phyloP scores from a whole-genome alignment of 805 yeast genomes.

The Wickerhamiella nectarea region DNA sequence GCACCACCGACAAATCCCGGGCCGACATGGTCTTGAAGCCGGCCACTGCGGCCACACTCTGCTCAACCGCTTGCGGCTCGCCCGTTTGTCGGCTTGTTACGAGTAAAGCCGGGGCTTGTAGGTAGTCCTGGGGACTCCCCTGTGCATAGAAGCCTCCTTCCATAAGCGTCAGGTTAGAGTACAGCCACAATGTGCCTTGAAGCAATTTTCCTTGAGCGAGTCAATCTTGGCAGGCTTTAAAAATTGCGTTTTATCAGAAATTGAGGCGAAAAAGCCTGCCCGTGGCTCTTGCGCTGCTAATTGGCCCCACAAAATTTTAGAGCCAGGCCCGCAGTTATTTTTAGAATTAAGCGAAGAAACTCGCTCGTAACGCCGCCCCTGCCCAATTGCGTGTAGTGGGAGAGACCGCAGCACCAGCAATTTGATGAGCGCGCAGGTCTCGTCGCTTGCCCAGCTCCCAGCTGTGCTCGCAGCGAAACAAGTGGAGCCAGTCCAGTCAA shows the following conservation, averaged over 20 bases:
- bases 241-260: too few species aligned
- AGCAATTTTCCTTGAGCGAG: too few species aligned
- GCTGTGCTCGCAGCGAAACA: too few species aligned
- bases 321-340: background rate
- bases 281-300: background rate
- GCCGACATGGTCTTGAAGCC: slow-evolving; percentile 12
- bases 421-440: too few species aligned
- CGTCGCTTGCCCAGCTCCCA: too few species aligned
- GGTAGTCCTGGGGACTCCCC: slow-evolving; percentile 15
- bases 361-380: too few species aligned
- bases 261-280: background rate
- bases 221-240: too few species aligned
- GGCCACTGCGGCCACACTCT: slow-evolving; percentile 16
- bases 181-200: background rate
- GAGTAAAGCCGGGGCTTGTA: slow-evolving; percentile 21
- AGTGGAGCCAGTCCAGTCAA: too few species aligned
- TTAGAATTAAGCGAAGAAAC: too few species aligned
- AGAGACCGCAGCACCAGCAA: too few species aligned
- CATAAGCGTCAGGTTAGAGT: background rate
- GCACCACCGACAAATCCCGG: slow-evolving; percentile 15
- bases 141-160: background rate
- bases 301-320: background rate
- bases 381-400: too few species aligned
- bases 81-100: slow-evolving; percentile 9
- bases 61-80: slow-evolving; percentile 11